These are phyloP conservation scores for Candida easanensis DNA, from an alignment of 805 yeast species.

Conservation along the genomic window DNA sequence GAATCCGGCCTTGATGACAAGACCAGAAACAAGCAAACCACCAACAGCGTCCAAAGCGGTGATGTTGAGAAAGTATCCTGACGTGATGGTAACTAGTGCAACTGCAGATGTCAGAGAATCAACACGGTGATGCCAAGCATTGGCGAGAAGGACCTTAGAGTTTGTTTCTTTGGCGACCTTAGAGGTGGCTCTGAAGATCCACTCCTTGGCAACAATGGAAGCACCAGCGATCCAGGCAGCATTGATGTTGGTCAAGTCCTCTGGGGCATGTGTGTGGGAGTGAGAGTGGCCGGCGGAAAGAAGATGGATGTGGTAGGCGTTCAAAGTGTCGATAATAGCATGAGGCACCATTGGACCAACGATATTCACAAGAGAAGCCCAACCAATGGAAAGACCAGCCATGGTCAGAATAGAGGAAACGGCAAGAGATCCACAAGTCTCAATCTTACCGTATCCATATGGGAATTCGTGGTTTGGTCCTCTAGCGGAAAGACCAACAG, in stretches of 20 bases:
- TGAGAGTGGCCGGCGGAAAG: constrained; percentile 37
- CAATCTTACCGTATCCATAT: constrained; percentile 88
- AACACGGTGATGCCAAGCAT: constrained; percentile 98
- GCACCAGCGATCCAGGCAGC: constrained; percentile 97
- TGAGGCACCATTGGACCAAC: constrained; percentile 68
- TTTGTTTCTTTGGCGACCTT: constrained; percentile 73
- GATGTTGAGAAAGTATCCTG: constrained; percentile 74
- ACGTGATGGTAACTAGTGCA: constrained; percentile 82
- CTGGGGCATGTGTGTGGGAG: constrained; percentile 27
- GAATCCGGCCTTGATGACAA: constrained; percentile 83
- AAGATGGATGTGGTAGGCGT: constrained; percentile 47
- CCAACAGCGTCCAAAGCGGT: constrained; percentile 92
- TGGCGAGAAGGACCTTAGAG: constrained; percentile 89
- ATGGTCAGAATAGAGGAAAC: constrained; percentile 79
- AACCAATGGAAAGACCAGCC: constrained; percentile 91
- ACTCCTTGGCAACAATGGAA: constrained; percentile 82
- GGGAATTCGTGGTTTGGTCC: constrained; percentile 65
- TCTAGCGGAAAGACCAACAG: constrained; percentile 73
- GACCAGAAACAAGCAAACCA: constrained; percentile 77
- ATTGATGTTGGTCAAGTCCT: constrained; percentile 63
- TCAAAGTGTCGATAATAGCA: constrained; percentile 50
- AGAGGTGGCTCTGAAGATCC: constrained; percentile 81
- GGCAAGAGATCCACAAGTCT: constrained; percentile 85
- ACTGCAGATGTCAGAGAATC: constrained; percentile 91
- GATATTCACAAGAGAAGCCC: constrained; percentile 70